Percentiles rank a stretch among this genome's conserved stretches.
These are phyloP conservation scores for Ruellia speciosa DNA, from an alignment of 305 asterid genomes.

Conservation along the genomic window DNA sequence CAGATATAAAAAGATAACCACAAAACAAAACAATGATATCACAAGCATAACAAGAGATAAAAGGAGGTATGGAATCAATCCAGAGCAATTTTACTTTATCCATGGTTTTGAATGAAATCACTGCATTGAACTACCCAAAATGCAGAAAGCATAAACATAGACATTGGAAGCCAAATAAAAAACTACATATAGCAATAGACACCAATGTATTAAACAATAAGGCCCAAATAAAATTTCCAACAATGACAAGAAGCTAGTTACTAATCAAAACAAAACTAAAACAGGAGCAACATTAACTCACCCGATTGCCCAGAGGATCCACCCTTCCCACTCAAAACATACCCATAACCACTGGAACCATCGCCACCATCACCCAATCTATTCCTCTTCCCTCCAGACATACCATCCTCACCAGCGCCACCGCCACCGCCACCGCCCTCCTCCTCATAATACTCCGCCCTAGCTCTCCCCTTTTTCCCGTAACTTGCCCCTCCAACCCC, in stretches of 20 bases:
- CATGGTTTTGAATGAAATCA: too few species aligned
- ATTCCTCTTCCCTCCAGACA: conserved; percentile 37
- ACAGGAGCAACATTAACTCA: conserved; percentile 25
- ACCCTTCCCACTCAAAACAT: conserved; percentile 54
- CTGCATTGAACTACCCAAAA: not conserved
- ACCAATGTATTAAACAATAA: too few species aligned
- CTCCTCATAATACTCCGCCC: conserved; percentile 71
- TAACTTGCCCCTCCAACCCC: conserved; percentile 29
- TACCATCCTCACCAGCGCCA: conserved; percentile 38
- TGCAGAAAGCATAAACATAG: not conserved
- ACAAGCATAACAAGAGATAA: too few species aligned
- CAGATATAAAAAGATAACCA: too few species aligned
- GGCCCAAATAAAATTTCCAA: not conserved
- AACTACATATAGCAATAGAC: too few species aligned
- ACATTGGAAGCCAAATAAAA: not conserved
- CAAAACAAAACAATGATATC: too few species aligned
- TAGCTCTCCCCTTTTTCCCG: conserved; percentile 69
- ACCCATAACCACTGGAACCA: conserved; percentile 35
- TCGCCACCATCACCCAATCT: conserved; percentile 39
- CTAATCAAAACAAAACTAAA: not conserved
- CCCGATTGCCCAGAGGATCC: conserved; percentile 49
- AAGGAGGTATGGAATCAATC: too few species aligned
- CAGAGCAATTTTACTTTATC: too few species aligned
- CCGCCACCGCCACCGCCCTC: conserved; percentile 34
- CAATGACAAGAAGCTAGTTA: not conserved